These are phyloP conservation scores for Monosporozyma siamensis DNA, from an alignment of 805 yeast species.

Conservation along the genomic window DNA sequence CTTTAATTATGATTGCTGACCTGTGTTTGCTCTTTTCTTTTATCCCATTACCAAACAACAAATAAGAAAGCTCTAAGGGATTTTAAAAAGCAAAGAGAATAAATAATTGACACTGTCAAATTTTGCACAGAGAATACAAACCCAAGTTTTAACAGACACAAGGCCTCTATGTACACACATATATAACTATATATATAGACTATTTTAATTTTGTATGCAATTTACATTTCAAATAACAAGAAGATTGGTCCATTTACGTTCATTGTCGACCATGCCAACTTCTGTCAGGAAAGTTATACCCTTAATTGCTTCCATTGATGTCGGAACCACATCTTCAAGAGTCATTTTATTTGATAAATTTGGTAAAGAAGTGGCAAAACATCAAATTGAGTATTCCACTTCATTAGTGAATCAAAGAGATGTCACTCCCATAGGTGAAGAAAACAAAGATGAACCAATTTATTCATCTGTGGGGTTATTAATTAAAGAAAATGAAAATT, in stretches of 20 bases:
- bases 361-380: conserved; percentile 76
- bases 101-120: too few species aligned
- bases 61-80: too few species aligned
- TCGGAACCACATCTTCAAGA: conserved; percentile 88
- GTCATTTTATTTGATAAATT: conserved; percentile 66
- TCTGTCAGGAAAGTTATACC: conserved; percentile 20
- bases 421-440: neutral
- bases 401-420: conserved; percentile 47
- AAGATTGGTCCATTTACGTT: neutral
- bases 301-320: conserved; percentile 66
- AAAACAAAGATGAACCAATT: conserved; percentile 34
- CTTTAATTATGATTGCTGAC: too few species aligned
- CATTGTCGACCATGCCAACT: conserved; percentile 1
- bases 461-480: conserved; percentile 71
- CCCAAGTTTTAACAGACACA: too few species aligned
- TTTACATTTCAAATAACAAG: neutral
- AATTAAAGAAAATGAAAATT: conserved; percentile 46
- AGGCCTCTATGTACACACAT: too few species aligned
- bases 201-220: too few species aligned
- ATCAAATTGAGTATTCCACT: conserved; percentile 82
- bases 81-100: too few species aligned
- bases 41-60: too few species aligned
- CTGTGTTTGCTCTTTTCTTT: too few species aligned
- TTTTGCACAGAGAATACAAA: too few species aligned
- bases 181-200: neutral